These are phyloP conservation scores for Mucor sp. DNA, from an alignment of 371 early-diverging fungal genomes.

Conservation along the genomic window DNA sequence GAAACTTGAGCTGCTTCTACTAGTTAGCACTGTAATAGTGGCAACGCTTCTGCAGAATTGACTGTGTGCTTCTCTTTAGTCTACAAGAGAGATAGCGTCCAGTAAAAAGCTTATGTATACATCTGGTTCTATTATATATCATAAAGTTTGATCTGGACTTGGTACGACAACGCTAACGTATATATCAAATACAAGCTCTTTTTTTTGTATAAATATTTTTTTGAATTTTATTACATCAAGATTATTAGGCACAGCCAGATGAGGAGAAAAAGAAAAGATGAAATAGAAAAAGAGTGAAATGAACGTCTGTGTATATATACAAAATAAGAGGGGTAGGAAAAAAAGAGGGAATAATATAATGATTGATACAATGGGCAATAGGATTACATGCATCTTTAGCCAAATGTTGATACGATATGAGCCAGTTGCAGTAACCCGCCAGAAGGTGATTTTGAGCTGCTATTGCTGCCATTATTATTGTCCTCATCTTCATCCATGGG, in stretches of 20 bases:
- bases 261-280: neutral
- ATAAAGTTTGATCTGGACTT: neutral
- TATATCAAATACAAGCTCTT: neutral
- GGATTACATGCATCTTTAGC: conserved; percentile 11
- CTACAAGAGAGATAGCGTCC: neutral
- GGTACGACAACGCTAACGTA: neutral
- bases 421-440: conserved; percentile 35
- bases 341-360: neutral
- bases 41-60: neutral
- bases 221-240: neutral
- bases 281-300: neutral
- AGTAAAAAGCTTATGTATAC: neutral
- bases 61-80: neutral
- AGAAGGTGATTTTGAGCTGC: conserved; percentile 5
- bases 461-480: neutral
- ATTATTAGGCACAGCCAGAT: neutral
- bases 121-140: neutral
- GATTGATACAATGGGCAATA: too few relatives aligned
- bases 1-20: neutral
- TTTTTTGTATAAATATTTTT: neutral
- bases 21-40: neutral
- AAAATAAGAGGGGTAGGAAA: neutral
- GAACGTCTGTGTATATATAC: neutral
- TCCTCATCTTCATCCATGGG: conserved; percentile 9
- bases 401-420: conserved; percentile 50